Percentiles rank a stretch among this genome's conserved stretches.
phyloP scores from a whole-genome alignment of 352 stramenopile genomes.

The Hyaloperonospora brassicae region DNA sequence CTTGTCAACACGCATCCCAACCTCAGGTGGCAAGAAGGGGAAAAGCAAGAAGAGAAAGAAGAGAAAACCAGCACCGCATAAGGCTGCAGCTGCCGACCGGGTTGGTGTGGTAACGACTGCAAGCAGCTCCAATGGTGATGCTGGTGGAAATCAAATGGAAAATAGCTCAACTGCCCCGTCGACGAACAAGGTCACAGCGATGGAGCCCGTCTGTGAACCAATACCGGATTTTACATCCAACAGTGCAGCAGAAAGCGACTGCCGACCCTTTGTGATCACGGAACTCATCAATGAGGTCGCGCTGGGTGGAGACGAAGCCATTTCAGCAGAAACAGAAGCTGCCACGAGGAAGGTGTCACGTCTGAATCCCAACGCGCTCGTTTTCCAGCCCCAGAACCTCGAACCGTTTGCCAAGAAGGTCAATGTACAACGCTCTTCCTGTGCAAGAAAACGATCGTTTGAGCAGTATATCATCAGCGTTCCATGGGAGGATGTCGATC shows the following conservation, averaged over 20 bases:
- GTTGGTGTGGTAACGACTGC: not conserved
- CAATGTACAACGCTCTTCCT: constrained; percentile 2
- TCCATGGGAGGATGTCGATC: constrained; percentile 24
- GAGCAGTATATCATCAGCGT: constrained; percentile 63
- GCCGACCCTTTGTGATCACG: constrained; percentile 6
- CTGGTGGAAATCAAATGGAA: constrained; percentile 1
- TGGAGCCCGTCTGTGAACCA: constrained; percentile 17
- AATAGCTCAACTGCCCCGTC: not conserved
- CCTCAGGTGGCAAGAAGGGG: constrained; percentile 28
- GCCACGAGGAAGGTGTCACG: constrained; percentile 13
- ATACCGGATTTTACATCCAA: constrained; percentile 6
- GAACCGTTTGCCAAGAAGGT: constrained; percentile 1
- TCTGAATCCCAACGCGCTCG: constrained; percentile 53
- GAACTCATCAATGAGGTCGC: constrained; percentile 13
- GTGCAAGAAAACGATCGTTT: constrained; percentile 54
- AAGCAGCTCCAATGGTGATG: not conserved
- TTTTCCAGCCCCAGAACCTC: constrained; percentile 39
- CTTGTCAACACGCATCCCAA: constrained; percentile 1
- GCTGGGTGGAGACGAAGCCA: constrained; percentile 7
- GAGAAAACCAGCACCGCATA: constrained; percentile 13
- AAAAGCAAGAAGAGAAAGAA: constrained; percentile 39
- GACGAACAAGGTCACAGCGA: not conserved
- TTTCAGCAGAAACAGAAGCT: constrained; percentile 1
- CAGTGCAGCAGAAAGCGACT: constrained; percentile 6
- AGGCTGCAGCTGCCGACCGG: not conserved